These are phyloP conservation scores for Erythrophleum ivorense DNA, from an alignment of 331 rosid species.

Conservation along the genomic window DNA sequence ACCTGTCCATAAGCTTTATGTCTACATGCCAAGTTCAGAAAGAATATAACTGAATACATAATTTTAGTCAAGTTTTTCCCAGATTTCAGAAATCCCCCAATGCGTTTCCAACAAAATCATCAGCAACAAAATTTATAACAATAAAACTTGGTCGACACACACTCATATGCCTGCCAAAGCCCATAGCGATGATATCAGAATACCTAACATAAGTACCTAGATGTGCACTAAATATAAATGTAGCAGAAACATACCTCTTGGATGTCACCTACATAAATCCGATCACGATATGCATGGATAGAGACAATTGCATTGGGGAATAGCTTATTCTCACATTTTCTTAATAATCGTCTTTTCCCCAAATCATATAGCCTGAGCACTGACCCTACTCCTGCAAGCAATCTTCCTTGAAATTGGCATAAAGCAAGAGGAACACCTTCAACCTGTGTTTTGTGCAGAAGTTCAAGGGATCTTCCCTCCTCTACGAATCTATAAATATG, in stretches of 20 bases:
- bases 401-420: conserved; percentile 94
- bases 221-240: not conserved
- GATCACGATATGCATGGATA: conserved; percentile 88
- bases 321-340: conserved; percentile 94
- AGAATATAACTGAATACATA: not conserved
- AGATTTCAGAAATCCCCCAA: conserved; percentile 6
- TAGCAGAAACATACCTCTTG: conserved; percentile 73
- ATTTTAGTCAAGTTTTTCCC: conserved; percentile 15
- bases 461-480: conserved; percentile 92
- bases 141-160: conserved; percentile 3
- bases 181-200: conserved; percentile 20
- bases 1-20: conserved; percentile 14
- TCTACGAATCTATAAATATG: conserved; percentile 90
- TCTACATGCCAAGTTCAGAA: conserved; percentile 5
- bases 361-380: conserved; percentile 90
- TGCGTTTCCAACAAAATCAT: conserved; percentile 19
- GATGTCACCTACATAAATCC: conserved; percentile 90
- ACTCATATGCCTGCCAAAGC: conserved; percentile 4
- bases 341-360: conserved; percentile 81
- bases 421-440: conserved; percentile 95
- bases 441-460: conserved; percentile 93
- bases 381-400: conserved; percentile 91
- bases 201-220: conserved; percentile 10
- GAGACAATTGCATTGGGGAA: conserved; percentile 84
- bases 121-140: conserved; percentile 11